Percentiles rank a stretch among this genome's conserved stretches.
Evolutionary conservation across 768 basidiomycete species (phyloP).

Genomic region (Ephemerocybe angulata): DNA sequence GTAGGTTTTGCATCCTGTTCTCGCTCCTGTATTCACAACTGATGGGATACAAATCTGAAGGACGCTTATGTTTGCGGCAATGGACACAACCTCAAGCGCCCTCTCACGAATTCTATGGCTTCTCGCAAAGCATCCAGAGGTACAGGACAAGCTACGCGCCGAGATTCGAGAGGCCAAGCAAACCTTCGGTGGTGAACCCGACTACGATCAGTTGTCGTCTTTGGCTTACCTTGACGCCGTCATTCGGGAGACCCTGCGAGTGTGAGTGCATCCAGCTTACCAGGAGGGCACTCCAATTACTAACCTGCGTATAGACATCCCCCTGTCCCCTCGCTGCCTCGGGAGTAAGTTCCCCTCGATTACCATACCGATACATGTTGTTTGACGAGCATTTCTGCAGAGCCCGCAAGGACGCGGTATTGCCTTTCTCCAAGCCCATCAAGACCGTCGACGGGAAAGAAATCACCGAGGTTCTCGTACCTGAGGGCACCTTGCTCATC

Average conservation of each 20-base stretch:
- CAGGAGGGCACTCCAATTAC: too few species aligned
- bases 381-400: not conserved
- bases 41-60: conserved; percentile 8
- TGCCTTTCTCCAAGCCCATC: conserved; percentile 41
- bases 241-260: conserved; percentile 26
- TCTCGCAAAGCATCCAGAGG: conserved; percentile 23
- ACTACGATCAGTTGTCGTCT: conserved; percentile 24
- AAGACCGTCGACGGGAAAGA: conserved; percentile 34
- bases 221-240: conserved; percentile 32
- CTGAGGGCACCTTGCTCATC: conserved; percentile 34
- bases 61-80: conserved; percentile 25
- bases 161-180: conserved; percentile 22
- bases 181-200: conserved; percentile 18
- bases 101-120: conserved; percentile 22
- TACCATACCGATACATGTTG: not conserved
- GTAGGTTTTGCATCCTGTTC: not conserved
- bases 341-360: too few species aligned
- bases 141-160: conserved; percentile 27
- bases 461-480: conserved; percentile 33
- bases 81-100: conserved; percentile 28
- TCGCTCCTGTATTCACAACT: not conserved
- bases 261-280: conserved; percentile 16
- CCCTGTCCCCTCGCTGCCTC: too few species aligned
- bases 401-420: conserved; percentile 27
- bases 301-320: too few species aligned